These are phyloP conservation scores for Scheffersomyces illinoinensis DNA, from an alignment of 1,139 yeast species.

Conservation along the genomic window DNA sequence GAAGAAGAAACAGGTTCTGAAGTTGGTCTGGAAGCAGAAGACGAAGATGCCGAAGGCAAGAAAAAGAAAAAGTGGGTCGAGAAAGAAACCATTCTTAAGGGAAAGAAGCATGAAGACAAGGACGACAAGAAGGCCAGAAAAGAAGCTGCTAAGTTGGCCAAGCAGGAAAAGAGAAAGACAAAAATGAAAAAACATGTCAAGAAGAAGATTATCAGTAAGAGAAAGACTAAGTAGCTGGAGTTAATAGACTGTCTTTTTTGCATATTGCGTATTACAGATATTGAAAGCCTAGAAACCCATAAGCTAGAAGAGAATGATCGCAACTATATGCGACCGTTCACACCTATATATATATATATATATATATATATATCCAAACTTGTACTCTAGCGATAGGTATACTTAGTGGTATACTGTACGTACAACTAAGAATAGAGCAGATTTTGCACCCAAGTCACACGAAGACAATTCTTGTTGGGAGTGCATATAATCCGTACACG, in stretches of 20 bases:
- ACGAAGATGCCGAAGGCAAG: conserved; percentile 6
- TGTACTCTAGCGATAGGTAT: not conserved
- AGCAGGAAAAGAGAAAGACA: conserved; percentile 83
- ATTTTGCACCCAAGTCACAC: not conserved
- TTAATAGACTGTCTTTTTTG: not conserved
- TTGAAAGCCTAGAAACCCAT: not conserved
- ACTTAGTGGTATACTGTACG: too few relatives aligned
- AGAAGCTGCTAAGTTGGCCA: conserved; percentile 77
- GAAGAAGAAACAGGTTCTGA: conserved; percentile 27
- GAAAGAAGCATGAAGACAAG: conserved; percentile 81
- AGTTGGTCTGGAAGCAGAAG: conserved; percentile 19
- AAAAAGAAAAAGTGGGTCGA: conserved; percentile 41
- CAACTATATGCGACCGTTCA: not conserved
- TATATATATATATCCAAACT: too few relatives aligned
- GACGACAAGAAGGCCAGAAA: conserved; percentile 84
- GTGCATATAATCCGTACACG: not conserved
- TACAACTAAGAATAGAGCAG: not conserved
- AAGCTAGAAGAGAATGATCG: not conserved
- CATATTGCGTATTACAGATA: not conserved
- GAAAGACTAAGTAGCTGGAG: conserved; percentile 27
- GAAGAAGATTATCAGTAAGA: conserved; percentile 70
- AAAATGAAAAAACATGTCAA: conserved; percentile 92
- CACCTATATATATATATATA: not conserved
- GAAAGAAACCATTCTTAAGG: conserved; percentile 45
- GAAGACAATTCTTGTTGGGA: not conserved